Evolutionary conservation across 257 asterid species (phyloP), one percentile per base, ranked within the genome.

Genomic region (Gardenia jasminoides): DNA sequence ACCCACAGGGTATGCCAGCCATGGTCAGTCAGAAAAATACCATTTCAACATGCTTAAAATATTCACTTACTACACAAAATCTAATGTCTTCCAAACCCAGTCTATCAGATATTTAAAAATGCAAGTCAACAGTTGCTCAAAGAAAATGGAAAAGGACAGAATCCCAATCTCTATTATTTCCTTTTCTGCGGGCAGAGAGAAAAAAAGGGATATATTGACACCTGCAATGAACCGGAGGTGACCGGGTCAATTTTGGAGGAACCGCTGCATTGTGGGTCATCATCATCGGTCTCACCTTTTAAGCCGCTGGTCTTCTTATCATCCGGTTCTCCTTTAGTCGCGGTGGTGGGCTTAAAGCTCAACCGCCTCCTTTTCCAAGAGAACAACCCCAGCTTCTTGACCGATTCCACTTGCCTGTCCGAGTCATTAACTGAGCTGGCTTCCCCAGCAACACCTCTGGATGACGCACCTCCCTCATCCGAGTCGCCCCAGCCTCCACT

Each of bases 321-420:
- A 5, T 64, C 52, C n/a, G 85, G 72, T 54, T 81, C 90, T 68
- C 76, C 88, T 86, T 83, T 89, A 36, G 85, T 78, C 71, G 78
- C 79, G 0, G 85, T 80, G 39, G 88, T 80, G 39, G 88, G 86
- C 74, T 83, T 89, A 44, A 90, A 79, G 81, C 94, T 89, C 79
- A 91, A 86, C 33, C 88, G 81, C 61, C 84, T 82, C 36, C 84
- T 88, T 81, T 85, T 91, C 94, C 94, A 88, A 16, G 91, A 82
- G 71, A 92, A 90, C 83, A 92, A 85, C 11, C 90, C 87, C 39
- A 72, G 79, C 76, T 86, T 92, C 84, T 86, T 89, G 79, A 77
- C 81, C 0, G 83, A 22, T 78, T 86, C 88, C n/a, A 62, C 12
- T 36, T n/a, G 80, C 28, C 64, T 19, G 39, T 64, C 68, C 61